A percentile compares a stretch with the other conserved stretches of the same genome.
phyloP scores from a whole-genome alignment of 257 asterid genomes.

The Apocynum venetum region DNA sequence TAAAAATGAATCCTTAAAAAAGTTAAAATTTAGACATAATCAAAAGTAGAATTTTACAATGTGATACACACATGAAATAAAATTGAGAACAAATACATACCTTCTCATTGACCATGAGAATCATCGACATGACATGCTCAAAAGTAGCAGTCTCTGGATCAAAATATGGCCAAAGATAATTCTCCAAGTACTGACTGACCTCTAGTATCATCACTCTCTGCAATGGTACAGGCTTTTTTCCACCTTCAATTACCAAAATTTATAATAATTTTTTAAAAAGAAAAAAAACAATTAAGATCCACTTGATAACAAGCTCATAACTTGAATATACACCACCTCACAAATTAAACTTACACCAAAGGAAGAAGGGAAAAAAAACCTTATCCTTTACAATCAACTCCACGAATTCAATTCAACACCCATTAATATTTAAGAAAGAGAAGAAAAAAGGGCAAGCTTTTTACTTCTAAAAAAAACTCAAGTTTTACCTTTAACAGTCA shows the following conservation, averaged over 20 bases:
- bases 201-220: constrained; percentile 98
- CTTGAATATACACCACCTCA: not conserved
- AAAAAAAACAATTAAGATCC: not conserved
- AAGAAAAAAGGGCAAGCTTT: not conserved
- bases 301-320: not conserved
- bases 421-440: not conserved
- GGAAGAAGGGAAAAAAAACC: no score
- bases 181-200: constrained; percentile 97
- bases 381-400: not conserved
- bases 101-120: constrained; percentile 98
- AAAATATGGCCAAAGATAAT: constrained; percentile 94
- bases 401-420: not conserved
- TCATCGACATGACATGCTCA: constrained; percentile 98
- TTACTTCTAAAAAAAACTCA: no score
- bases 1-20: not conserved
- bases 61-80: not conserved
- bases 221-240: constrained; percentile 82
- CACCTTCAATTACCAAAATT: constrained; percentile 42
- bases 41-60: not conserved
- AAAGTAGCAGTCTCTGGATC: constrained; percentile 77
- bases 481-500: constrained; percentile 62
- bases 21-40: not conserved
- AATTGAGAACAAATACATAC: constrained; percentile 26
- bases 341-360: no score
- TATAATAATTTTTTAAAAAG: not conserved